phyloP scores from a whole-genome alignment of 805 yeast species.

The Candida krabiensis region DNA sequence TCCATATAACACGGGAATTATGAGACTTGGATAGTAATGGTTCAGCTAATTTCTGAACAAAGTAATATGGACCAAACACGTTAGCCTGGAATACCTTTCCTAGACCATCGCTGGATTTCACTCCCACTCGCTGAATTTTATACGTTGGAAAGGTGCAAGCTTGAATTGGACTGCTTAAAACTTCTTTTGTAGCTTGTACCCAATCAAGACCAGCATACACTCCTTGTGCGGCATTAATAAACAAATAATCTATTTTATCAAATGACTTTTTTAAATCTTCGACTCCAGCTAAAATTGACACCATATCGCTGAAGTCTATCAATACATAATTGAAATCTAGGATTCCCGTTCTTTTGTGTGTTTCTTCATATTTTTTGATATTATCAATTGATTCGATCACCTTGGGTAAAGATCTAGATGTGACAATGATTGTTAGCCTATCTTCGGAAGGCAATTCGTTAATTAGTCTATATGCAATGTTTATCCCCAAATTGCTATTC shows the following conservation, averaged over 20 bases:
- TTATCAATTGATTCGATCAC: constrained; percentile 71
- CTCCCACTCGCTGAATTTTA: constrained; percentile 80
- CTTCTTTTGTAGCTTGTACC: constrained; percentile 71
- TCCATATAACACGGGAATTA: constrained; percentile 74
- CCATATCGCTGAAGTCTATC: constrained; percentile 90
- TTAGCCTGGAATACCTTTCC: constrained; percentile 93
- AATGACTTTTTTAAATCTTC: constrained; percentile 68
- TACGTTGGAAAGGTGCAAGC: constrained; percentile 89
- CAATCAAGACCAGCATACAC: constrained; percentile 86
- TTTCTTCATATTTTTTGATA: constrained; percentile 47
- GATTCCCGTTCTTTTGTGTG: constrained; percentile 44
- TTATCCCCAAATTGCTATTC: constrained; percentile 74
- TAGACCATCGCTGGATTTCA: constrained; percentile 71
- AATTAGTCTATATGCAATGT: constrained; percentile 78
- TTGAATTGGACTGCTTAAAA: constrained; percentile 62
- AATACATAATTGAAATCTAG: constrained; percentile 85
- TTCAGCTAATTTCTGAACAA: constrained; percentile 64
- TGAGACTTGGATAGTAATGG: constrained; percentile 43
- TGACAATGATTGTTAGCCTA: constrained; percentile 76
- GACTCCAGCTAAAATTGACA: constrained; percentile 73
- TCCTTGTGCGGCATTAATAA: constrained; percentile 89
- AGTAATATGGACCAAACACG: constrained; percentile 93
- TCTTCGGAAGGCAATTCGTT: constrained; percentile 53
- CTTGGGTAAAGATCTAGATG: constrained; percentile 85
- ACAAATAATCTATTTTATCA: constrained; percentile 69